Conservation (phyloP, 2,329 filamentous ascomycete genomes). For the Sclerotinia spermophila region DNA sequence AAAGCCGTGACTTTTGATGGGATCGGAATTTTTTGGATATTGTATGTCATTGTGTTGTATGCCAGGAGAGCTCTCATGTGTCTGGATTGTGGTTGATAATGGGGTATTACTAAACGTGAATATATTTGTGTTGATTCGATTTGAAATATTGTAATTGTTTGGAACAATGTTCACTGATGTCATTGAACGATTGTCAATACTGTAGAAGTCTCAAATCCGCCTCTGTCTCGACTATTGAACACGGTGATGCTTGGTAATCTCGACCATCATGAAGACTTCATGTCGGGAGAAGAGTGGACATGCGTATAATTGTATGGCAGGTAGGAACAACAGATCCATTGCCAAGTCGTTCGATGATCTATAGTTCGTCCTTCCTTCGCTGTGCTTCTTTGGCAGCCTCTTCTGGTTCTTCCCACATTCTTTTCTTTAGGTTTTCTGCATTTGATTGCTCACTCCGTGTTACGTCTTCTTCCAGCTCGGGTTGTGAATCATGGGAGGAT, state of each 20-base stretch:
- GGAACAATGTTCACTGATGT: neutral
- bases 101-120: neutral
- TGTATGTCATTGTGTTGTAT: neutral
- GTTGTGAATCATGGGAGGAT: conserved; percentile 14
- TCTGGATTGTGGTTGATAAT: neutral
- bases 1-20: neutral
- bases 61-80: neutral
- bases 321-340: neutral
- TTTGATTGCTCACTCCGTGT: conserved; percentile 32
- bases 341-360: conserved; percentile 6
- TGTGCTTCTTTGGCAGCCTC: conserved; percentile 36
- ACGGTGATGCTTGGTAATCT: neutral
- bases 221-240: neutral
- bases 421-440: conserved; percentile 54
- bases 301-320: neutral
- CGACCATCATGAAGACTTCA: too few species aligned
- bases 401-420: conserved; percentile 54
- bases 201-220: neutral
- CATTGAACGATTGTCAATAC: neutral
- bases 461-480: neutral
- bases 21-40: neutral
- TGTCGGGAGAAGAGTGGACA: neutral
- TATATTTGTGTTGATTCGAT: neutral
- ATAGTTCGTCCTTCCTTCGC: conserved; percentile 36
- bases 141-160: neutral